Evolutionary conservation across 2,329 filamentous ascomycete genomes (phyloP).

Genomic region (Ceratocystis lukuohia): DNA sequence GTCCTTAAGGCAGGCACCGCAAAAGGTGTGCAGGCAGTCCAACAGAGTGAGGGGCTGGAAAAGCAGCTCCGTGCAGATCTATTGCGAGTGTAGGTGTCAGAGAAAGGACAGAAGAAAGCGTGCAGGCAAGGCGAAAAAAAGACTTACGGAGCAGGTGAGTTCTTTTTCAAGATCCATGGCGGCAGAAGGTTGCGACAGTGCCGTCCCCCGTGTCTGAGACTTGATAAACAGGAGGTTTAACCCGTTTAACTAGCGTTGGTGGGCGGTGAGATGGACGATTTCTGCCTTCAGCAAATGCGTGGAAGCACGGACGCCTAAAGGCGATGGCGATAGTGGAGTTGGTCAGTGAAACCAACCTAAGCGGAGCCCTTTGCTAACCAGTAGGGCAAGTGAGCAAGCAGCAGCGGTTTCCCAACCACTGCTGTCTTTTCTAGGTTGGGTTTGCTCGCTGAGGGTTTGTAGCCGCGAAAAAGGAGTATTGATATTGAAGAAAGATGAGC

Average conservation of each 20-base stretch:
- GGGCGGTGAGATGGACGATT: no score
- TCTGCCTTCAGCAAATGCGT: neutral
- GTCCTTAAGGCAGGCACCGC: slow-evolving; percentile 85
- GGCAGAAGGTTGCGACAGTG: neutral
- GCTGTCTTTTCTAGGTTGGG: neutral
- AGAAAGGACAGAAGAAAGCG: neutral
- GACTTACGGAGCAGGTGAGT: slow-evolving; percentile 80
- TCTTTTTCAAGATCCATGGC: slow-evolving; percentile 72
- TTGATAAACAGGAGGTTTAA: neutral
- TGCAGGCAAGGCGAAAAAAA: neutral
- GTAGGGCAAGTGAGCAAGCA: neutral
- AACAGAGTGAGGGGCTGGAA: slow-evolving; percentile 84
- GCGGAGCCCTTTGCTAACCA: neutral
- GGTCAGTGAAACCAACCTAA: neutral
- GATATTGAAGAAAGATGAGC: neutral
- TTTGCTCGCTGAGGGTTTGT: neutral
- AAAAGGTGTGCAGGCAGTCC: slow-evolving; percentile 91
- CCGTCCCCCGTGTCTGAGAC: neutral
- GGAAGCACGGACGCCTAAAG: neutral
- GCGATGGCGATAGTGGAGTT: neutral
- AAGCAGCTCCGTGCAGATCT: slow-evolving; percentile 95
- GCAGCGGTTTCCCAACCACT: neutral
- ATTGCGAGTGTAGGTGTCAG: slow-evolving; percentile 7
- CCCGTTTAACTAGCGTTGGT: neutral
- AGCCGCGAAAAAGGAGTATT: neutral